Conservation (phyloP, 495 filamentous ascomycete species). For the Penicillium subrubescens region DNA sequence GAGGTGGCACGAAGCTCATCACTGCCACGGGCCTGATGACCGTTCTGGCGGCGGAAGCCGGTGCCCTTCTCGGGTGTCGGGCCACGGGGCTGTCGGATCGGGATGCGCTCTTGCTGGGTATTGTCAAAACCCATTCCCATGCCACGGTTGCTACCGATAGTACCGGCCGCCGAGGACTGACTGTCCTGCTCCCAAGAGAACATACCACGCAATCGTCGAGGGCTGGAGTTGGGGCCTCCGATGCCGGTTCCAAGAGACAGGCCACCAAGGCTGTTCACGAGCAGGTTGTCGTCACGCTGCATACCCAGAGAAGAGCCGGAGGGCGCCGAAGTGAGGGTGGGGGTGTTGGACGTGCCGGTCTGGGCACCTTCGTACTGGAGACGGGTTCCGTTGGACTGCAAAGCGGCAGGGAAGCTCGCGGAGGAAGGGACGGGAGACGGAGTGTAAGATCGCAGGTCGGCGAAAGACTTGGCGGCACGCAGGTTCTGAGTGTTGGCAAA, state of each 20-base stretch:
- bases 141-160: conserved; percentile 86
- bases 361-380: conserved; percentile 63
- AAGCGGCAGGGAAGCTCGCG: conserved; percentile 77
- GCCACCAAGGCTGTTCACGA: conserved; percentile 68
- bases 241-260: conserved; percentile 65
- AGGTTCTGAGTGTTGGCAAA: conserved; percentile 71
- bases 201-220: conserved; percentile 64
- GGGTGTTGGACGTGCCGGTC: conserved; percentile 67
- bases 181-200: conserved; percentile 66
- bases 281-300: conserved; percentile 64
- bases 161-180: conserved; percentile 60
- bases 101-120: conserved; percentile 65
- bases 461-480: conserved; percentile 95
- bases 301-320: conserved; percentile 60
- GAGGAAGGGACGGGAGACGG: conserved; percentile 90
- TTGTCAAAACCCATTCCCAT: conserved; percentile 66
- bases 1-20: conserved; percentile 68
- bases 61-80: conserved; percentile 74
- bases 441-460: conserved; percentile 91
- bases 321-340: conserved; percentile 75
- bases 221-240: conserved; percentile 58
- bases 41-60: conserved; percentile 78
- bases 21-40: conserved; percentile 78
- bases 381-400: conserved; percentile 65
- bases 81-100: conserved; percentile 81